Evolutionary conservation across 768 basidiomycete genomes (phyloP).

Genomic region (Lactifluus subvellereus): DNA sequence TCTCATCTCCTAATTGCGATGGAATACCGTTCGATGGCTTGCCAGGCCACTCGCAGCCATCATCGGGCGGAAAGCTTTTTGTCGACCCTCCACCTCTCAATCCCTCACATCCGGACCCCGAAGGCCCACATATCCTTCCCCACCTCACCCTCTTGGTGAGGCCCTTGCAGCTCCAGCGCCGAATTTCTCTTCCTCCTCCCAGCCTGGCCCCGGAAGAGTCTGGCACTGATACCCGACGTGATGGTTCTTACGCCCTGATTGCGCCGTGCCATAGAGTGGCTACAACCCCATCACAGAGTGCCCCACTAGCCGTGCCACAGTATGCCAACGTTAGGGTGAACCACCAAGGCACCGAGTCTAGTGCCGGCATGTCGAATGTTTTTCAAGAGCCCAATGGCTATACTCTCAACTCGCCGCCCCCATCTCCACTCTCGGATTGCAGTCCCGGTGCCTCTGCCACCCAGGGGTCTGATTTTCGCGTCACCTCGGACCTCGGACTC

Average conservation of each 20-base stretch:
- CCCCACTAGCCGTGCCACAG: background rate
- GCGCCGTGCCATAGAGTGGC: background rate
- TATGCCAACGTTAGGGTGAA: background rate
- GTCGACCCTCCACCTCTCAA: background rate
- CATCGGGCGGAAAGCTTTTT: slow-evolving; percentile 2
- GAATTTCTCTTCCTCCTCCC: background rate
- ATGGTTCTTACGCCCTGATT: background rate
- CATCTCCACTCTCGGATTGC: background rate
- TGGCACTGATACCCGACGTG: background rate
- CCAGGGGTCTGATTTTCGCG: background rate
- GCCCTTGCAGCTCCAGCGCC: background rate
- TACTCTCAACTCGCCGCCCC: background rate
- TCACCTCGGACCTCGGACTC: background rate
- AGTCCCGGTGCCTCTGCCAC: background rate
- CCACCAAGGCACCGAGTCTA: background rate
- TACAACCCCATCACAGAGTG: background rate
- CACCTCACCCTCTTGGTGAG: background rate
- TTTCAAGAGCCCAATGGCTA: background rate
- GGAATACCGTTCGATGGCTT: background rate
- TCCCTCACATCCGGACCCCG: background rate
- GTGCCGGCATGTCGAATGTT: background rate
- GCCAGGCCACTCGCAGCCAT: background rate
- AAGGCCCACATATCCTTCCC: background rate
- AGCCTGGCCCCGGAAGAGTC: background rate
- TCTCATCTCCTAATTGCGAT: slow-evolving; percentile 10